Conservation (phyloP, 305 asterid genomes). For the Fraxinus greggii region DNA sequence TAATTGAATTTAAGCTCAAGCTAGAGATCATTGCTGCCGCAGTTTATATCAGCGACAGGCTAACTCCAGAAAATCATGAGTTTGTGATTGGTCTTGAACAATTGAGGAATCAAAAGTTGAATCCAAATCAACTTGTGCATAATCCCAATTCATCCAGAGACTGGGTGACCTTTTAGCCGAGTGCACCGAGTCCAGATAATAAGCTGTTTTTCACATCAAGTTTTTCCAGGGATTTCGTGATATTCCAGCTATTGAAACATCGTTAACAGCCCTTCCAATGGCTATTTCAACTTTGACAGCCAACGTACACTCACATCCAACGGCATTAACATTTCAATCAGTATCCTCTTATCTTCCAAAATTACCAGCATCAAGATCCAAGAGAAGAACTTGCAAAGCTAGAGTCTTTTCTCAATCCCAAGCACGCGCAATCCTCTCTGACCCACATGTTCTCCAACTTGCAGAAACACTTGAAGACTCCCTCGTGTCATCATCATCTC, state of each 20-base stretch:
- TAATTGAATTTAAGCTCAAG: not conserved
- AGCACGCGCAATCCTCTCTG: conserved; percentile 57
- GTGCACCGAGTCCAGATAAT: not conserved
- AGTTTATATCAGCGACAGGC: not conserved
- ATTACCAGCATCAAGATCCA: conserved; percentile 27
- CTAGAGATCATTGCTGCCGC: not conserved
- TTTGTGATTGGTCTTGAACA: not conserved
- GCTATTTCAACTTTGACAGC: conserved; percentile 41
- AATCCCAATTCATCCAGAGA: not conserved
- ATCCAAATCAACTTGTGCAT: not conserved
- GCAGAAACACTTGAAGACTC: conserved; percentile 95
- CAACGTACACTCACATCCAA: conserved; percentile 5
- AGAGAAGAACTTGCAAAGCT: conserved; percentile 29
- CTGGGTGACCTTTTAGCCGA: not conserved
- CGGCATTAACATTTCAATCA: conserved; percentile 13
- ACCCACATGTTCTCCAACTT: conserved; percentile 73
- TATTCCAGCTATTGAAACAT: not conserved
- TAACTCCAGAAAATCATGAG: not conserved
- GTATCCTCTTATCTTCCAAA: conserved; percentile 28
- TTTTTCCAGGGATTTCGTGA: not conserved
- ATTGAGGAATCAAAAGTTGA: not conserved
- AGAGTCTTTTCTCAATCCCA: conserved; percentile 31
- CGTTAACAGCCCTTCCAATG: conserved; percentile 32
- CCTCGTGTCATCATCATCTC: conserved; percentile 37
- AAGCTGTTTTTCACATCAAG: not conserved